Evolutionary conservation across 1,139 yeast species (phyloP).

Genomic region (Scheffersomyces parashehatae): DNA sequence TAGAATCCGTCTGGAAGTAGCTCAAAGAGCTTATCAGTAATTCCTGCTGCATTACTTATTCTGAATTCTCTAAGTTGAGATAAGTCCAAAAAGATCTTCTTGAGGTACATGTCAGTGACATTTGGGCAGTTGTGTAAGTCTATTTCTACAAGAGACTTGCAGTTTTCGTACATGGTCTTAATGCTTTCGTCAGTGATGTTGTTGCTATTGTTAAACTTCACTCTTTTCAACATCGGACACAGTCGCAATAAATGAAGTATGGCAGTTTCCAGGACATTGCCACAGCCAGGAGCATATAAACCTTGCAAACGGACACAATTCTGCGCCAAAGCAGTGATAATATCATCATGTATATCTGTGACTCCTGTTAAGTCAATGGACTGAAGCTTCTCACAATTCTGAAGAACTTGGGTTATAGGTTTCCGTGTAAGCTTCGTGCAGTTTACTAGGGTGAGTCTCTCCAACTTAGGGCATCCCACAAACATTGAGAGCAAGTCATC

Average conservation of each 20-base stretch:
- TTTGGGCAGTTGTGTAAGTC: constrained; percentile 84
- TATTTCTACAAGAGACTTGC: constrained; percentile 83
- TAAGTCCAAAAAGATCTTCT: constrained; percentile 61
- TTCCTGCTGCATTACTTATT: constrained; percentile 69
- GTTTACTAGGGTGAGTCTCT: constrained; percentile 81
- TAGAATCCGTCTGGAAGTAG: constrained; percentile 43
- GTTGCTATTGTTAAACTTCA: constrained; percentile 74
- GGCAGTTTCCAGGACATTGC: constrained; percentile 64
- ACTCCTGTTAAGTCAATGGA: constrained; percentile 91
- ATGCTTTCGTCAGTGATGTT: constrained; percentile 71
- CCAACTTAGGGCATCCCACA: constrained; percentile 72
- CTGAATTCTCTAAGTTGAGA: constrained; percentile 81
- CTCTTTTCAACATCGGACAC: constrained; percentile 79
- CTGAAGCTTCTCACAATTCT: constrained; percentile 69
- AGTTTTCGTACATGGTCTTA: constrained; percentile 60
- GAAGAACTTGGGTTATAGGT: constrained; percentile 63
- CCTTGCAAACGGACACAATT: constrained; percentile 84
- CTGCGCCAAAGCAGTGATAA: constrained; percentile 67
- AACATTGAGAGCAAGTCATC: constrained; percentile 60
- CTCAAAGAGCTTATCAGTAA: constrained; percentile 65
- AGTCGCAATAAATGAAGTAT: constrained; percentile 57
- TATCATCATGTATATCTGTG: constrained; percentile 63
- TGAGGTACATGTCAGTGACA: constrained; percentile 64
- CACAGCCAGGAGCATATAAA: constrained; percentile 84
- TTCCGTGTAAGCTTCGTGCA: constrained; percentile 66